Conservation (phyloP, 1,139 yeast species). For the Chernovozyma aurita region DNA sequence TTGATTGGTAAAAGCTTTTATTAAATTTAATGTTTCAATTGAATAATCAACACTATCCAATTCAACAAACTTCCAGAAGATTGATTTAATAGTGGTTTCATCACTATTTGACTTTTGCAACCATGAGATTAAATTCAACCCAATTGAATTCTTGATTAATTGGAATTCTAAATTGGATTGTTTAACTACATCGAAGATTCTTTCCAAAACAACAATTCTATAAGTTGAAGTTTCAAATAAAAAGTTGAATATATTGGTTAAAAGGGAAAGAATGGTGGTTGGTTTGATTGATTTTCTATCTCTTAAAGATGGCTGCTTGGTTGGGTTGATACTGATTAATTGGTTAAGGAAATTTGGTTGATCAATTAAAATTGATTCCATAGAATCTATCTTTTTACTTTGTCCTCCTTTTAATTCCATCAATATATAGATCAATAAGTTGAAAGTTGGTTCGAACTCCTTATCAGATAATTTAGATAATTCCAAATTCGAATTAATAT, state of each 20-base stretch:
- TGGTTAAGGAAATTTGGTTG: slow-evolving; percentile 26
- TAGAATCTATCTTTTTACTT: slow-evolving; percentile 8
- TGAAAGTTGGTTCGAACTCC: slow-evolving; percentile 45
- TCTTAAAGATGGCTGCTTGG: slow-evolving; percentile 39
- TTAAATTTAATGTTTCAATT: slow-evolving; percentile 29
- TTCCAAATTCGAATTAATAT: slow-evolving; percentile 20
- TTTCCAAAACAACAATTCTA: slow-evolving; percentile 30
- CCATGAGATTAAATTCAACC: slow-evolving; percentile 36
- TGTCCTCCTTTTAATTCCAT: slow-evolving; percentile 22
- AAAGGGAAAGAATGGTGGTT: slow-evolving; percentile 39
- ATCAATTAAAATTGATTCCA: slow-evolving; percentile 24
- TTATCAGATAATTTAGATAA: slow-evolving; percentile 37
- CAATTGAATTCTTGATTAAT: slow-evolving; percentile 34
- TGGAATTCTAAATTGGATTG: slow-evolving; percentile 30
- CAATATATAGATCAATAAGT: slow-evolving; percentile 36
- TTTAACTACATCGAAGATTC: slow-evolving; percentile 30
- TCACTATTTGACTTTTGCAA: slow-evolving; percentile 27
- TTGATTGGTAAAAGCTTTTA: slow-evolving; percentile 30
- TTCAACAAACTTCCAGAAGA: slow-evolving; percentile 38
- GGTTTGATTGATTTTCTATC: slow-evolving; percentile 45
- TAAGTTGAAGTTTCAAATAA: slow-evolving; percentile 30
- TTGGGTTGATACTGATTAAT: slow-evolving; percentile 33
- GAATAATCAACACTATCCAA: slow-evolving; percentile 29
- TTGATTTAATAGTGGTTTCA: slow-evolving; percentile 23
- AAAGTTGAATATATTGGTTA: slow-evolving; percentile 43